Base-by-base conservation (phyloP, 139 green algal species). In the Yamagishiella unicocca region DNA sequence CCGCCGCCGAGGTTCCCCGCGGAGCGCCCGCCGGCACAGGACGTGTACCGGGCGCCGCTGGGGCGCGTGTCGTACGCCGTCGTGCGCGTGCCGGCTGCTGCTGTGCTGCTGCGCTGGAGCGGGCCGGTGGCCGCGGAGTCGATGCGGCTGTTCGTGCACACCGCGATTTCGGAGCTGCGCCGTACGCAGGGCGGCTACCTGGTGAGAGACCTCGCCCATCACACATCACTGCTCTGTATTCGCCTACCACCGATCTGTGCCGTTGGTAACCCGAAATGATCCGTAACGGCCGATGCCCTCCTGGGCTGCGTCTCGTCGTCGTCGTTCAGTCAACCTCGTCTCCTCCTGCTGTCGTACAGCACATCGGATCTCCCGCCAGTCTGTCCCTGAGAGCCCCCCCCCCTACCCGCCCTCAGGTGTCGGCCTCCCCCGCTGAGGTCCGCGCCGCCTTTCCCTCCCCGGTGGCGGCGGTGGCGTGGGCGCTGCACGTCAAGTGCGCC, bases 31-130 rank as follows among this genome's bases (percentile, higher is more conserved):
- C 61, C 61, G 0, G 19, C 62, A n/a, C 40, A 62, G 38, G 61
- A 75, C 61, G 79, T 75, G 38, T 62, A 64, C 61, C 1, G 19
- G 0, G 79, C 79, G 27, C 79, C 79, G 24, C 54, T 85, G 40
- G 79, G 79, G 22, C 61, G 61, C 0, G 61, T 64, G 79, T 64
- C 79, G 55, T 85, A 85, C 79, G 61, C 43, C 5, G 79, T 85
- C 0, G 40, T 85, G 17, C 79, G 64, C 53, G 79, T 85, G 61
- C 79, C 79, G 10, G 79, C 61, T 29, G 61, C 61, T 29, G 17
- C 29, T 5, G 19, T 42, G 62, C 31, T 85, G 58, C 40, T 85
- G 79, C 55, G 55, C 14, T 85, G 79, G 79, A 21, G 62, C 61
- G 12, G 21, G 22, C 33, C 14, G 38, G 27, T 85, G 2, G 79